Evolutionary conservation across 2,329 filamentous ascomycete species (phyloP), one percentile per base, ranked within the genome.

Genomic region (Trichophyton mentagrophytes): DNA sequence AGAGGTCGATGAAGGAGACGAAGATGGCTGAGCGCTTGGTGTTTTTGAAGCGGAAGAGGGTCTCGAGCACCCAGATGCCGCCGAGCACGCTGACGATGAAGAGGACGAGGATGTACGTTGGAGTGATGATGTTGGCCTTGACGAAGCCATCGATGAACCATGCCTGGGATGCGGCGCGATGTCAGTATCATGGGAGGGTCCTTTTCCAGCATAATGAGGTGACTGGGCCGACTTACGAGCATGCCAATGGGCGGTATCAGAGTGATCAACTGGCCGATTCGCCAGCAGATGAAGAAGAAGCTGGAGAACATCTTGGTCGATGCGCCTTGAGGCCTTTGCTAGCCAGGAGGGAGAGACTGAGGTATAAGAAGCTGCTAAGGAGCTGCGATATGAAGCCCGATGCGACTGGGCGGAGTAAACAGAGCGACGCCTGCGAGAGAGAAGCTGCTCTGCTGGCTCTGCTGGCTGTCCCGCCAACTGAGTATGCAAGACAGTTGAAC

Each of bases 51-150:
- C 81, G 78, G 71, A 86, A 76, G 20, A 84, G 71, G 1, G 83
- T 86, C 64, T 81, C 82, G 60, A 85, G 66, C 42, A 78, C 78
- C 83, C 83, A 86, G 63, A 81, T 83, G 62, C 79, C 75, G 55
- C 79, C 83, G 44, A 86, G 76, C 5, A 83, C 80, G 44, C 80
- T 81, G 66, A 83, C 80, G 64, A 86, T 85, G 77, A 86, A 86
- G 58, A 85, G 79, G 49, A 85, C 78, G 51, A 86, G 78, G 69
- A 85, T 80, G 69, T 79, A 83, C 62, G 74, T 71, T 20, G 83
- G 83, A 3, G 83, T 85, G 63, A 85, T 78, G 62, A 76, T 71
- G 71, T 83, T 83, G 66, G 74, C 76, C 63, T 77, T 73, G 64
- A 82, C 76, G 74, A 79, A 85, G 68, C 77, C 78, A 67, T 84